Evolutionary conservation across 257 asterid species (phyloP).

Genomic region (Solanum commersonii): DNA sequence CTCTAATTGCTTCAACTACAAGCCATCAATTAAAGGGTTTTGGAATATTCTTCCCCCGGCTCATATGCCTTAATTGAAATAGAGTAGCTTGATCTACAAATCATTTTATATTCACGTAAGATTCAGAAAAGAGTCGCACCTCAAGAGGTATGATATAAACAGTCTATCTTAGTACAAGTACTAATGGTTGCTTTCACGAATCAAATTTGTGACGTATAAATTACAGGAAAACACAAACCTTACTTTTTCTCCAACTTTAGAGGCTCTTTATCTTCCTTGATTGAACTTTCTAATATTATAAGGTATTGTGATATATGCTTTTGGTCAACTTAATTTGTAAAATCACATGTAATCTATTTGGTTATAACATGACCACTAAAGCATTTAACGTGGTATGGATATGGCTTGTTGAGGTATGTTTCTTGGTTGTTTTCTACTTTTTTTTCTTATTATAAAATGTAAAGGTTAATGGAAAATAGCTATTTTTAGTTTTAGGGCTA

Average conservation of each 20-base stretch:
- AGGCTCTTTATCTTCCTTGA: neutral
- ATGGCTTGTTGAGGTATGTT: neutral
- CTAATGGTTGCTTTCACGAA: fast-evolving
- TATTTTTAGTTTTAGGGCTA: neutral
- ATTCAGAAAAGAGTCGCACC: fast-evolving
- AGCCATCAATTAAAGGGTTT: neutral
- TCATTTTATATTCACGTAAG: neutral
- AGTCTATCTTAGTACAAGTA: neutral
- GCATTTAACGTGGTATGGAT: neutral
- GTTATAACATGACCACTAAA: neutral
- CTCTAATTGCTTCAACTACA: neutral
- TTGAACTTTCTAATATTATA: neutral
- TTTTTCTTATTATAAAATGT: neutral
- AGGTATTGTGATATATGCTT: neutral
- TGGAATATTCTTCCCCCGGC: neutral
- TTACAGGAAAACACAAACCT: neutral
- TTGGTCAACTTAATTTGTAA: neutral
- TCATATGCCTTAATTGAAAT: neutral
- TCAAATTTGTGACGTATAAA: neutral
- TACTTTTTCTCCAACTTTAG: neutral
- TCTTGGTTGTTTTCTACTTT: neutral
- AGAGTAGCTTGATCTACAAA: fast-evolving
- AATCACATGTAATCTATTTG: neutral
- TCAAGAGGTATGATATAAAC: neutral
- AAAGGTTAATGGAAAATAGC: neutral